phyloP scores from a whole-genome alignment of 768 basidiomycete species.

The Multifurca ochricompacta region DNA sequence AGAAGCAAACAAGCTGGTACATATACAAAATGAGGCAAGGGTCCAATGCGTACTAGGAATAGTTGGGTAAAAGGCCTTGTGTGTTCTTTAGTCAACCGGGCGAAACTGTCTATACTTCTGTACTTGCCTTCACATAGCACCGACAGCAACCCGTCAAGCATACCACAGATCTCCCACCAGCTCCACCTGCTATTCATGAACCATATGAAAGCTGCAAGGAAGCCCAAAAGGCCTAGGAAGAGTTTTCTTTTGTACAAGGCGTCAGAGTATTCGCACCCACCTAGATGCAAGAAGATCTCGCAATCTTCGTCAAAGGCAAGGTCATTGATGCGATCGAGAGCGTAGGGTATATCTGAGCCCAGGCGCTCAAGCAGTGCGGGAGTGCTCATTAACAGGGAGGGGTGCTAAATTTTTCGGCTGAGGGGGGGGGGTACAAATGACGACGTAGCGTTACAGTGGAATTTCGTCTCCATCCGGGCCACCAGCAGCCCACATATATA shows the following conservation, averaged over 20 bases:
- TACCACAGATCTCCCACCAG: constrained; percentile 4
- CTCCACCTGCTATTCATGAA: constrained; percentile 13
- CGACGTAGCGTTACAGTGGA: not conserved
- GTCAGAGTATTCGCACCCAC: not conserved
- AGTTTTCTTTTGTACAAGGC: not conserved
- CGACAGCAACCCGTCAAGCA: not conserved
- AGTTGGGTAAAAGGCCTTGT: constrained; percentile 13
- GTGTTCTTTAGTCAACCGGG: not conserved
- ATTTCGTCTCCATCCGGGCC: not conserved
- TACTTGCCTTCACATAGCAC: constrained; percentile 10
- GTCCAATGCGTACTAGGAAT: constrained; percentile 5
- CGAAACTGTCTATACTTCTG: not conserved
- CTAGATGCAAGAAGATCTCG: constrained; percentile 9
- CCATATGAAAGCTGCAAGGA: constrained; percentile 15
- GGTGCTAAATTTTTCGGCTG: not conserved
- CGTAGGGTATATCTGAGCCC: not conserved
- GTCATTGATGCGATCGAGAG: constrained; percentile 2
- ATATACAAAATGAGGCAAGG: constrained; percentile 5
- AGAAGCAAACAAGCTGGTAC: not conserved
- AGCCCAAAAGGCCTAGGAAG: constrained; percentile 3
- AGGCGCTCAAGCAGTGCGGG: not conserved
- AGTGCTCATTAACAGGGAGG: not conserved
- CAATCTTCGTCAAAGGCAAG: constrained; percentile 7
- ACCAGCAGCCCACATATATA: constrained; percentile 12
- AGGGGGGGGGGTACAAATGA: not conserved